Evolutionary conservation across 1,139 yeast species (phyloP).

Genomic region (Wickerhamomyces sp.): DNA sequence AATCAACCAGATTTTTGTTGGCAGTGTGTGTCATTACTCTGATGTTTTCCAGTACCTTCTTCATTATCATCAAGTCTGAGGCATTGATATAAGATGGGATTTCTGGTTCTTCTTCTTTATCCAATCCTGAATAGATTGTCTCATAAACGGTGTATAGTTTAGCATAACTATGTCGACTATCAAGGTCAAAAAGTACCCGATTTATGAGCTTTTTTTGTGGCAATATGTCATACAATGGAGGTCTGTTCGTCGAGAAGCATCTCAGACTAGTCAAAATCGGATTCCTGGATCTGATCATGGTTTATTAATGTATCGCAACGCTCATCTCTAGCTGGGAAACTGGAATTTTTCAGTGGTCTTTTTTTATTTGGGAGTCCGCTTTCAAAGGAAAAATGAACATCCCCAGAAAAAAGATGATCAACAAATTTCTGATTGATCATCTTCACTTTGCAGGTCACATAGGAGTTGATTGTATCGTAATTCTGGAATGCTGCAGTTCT

Average conservation of each 20-base stretch:
- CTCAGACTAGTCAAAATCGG: background rate
- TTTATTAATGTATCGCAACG: no score
- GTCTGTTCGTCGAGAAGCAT: constrained; percentile 25
- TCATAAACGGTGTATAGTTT: constrained; percentile 51
- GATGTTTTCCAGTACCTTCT: constrained; percentile 58
- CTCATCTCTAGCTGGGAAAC: no score
- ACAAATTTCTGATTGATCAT: background rate
- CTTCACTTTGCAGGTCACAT: background rate
- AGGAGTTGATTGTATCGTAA: no score
- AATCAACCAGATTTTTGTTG: constrained; percentile 46
- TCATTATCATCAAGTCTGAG: constrained; percentile 62
- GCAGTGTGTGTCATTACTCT: constrained; percentile 56
- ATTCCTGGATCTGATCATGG: no score
- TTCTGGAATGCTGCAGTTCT: background rate
- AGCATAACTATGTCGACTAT: constrained; percentile 48
- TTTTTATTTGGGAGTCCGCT: no score
- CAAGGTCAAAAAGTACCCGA: constrained; percentile 58
- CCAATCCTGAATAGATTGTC: constrained; percentile 42
- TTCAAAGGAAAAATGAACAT: background rate
- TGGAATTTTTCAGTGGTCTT: no score
- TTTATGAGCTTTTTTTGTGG: constrained; percentile 57
- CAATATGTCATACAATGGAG: constrained; percentile 45
- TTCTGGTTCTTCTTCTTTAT: constrained; percentile 28
- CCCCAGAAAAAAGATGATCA: background rate
- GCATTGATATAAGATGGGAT: constrained; percentile 45